Evolutionary conservation across 768 basidiomycete genomes (phyloP), one percentile per base, ranked within the genome.

Genomic region (Naganishia vaughanmartiniae): DNA sequence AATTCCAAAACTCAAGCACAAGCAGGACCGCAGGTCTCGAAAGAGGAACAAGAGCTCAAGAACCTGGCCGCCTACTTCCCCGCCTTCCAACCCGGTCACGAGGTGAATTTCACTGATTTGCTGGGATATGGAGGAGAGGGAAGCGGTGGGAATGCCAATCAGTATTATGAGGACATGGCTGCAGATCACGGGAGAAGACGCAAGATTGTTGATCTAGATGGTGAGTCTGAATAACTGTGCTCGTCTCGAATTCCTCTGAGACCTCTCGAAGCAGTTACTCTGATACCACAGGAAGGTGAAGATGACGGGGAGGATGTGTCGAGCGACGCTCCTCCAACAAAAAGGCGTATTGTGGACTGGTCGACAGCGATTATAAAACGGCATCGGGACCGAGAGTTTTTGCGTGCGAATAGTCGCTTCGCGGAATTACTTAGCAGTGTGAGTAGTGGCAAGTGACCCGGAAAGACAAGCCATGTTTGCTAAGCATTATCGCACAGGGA

Each of bases 301-400:
- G 71, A 78, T 76, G 67, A 77, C 65, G 28, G 75, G 46, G 48
- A 75, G 69, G 57, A 78, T 53, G 72, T 80, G 72, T 60, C 78
- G 60, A 73, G 78, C 75, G 74, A 82, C 77, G 19, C 80, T 81
- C 57, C 57, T 34, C 57, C 57, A 17, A n/a, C 24, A 14, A 58
- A 58, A 15, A 58, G 39, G 57, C 31, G 57, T 17, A 58, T 58
- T 24, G 34, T 36, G 7, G 57, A 58, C 7, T 58, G 57, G 57
- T 58, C 57, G 15, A 39, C 30, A 24, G 57, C 57, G 2, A 58
- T 58, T 15, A 31, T 58, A 7, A 58, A 58, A 39, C 57, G 57
- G 4, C 5, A 39, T 36, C 57, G 57, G 34, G n/a, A 58, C 57
- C 11, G n/a, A 11, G 34, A 34, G 3, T 9, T 58, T 15, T 10